Conservation (phyloP, 768 basidiomycete species). For the Rhodotorula paludigena region DNA sequence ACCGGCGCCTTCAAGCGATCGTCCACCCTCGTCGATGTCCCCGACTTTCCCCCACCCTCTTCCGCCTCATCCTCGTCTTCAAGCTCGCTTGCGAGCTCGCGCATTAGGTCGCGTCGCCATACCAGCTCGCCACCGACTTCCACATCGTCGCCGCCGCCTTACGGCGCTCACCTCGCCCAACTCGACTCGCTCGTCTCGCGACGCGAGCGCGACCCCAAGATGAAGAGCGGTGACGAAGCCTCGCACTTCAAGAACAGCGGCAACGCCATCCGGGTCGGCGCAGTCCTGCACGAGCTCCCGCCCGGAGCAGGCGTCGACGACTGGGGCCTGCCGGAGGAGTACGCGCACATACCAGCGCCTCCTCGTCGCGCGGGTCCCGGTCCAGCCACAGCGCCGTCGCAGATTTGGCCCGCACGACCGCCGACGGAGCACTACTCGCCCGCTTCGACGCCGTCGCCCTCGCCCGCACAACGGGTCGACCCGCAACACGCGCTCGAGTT, state of each 20-base stretch:
- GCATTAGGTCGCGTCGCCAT: too few relatives aligned
- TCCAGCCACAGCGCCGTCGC: background rate
- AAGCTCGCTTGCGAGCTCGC: too few relatives aligned
- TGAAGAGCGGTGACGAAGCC: background rate
- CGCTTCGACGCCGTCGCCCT: background rate
- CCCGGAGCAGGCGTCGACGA: background rate
- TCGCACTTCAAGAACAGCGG: background rate
- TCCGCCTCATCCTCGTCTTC: background rate
- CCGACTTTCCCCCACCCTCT: background rate
- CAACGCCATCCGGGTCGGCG: background rate
- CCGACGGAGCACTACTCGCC: background rate
- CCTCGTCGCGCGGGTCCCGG: background rate
- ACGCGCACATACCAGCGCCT: rapidly evolving
- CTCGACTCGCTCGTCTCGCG: background rate
- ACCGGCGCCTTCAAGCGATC: background rate
- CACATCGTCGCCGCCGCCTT: background rate
- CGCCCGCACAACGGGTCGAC: too few relatives aligned
- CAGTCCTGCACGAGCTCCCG: slow-evolving; percentile 2
- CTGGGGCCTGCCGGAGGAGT: background rate
- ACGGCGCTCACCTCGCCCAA: background rate
- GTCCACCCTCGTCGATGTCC: background rate
- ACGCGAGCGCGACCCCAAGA: too few relatives aligned
- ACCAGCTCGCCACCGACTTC: background rate
- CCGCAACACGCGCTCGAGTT: background rate
- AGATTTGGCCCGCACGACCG: background rate